Base-by-base conservation (phyloP, 169 alveolate genomes). In the Theileria luwenshuni region DNA sequence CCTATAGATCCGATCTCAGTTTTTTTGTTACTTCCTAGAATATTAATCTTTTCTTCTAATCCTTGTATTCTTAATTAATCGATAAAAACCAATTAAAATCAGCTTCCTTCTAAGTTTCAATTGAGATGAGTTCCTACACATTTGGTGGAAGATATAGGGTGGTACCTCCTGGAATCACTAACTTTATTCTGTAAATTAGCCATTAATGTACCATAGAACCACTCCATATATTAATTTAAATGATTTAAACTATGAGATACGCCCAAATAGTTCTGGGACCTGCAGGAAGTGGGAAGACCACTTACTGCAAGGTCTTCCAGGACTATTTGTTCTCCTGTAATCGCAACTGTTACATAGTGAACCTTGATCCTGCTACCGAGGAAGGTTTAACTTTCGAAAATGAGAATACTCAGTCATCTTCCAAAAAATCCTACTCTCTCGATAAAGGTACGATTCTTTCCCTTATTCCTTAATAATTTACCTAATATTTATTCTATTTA, bases 201-300 rank as follows among this genome's bases (percentile, higher is more conserved):
- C 38, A 48, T n/a, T n/a, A n/a, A n/a, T n/a, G n/a, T n/a, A n/a
- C n/a, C n/a, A n/a, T n/a, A n/a, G n/a, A n/a, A n/a, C n/a, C n/a
- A n/a, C n/a, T n/a, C n/a, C n/a, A 23, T 41, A 51, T 49, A 15
- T 54, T 68, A 2, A 12, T 0, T 30, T 41, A 21, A n/a, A 23
- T 56, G 69, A 13, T 32, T 30, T 13, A 59, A 60, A 60, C 32
- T n/a, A 92, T 92, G 94, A 83, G 92, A 41, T 94, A 86, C 71
- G 99, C 98, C 27, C 97, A 96, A 81, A 85, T 97, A 61, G 97
- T 96, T 28, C 94, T 97, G 65, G 99, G 99, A 10, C 99, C 99
- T 23, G 99, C 99, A 23, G 99, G 99, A 12, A 93, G 98, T 76
- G 99, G 99, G 52, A 94, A 96, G 94, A 94, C 99, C 38, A 96